Conservation (phyloP, 2,329 filamentous ascomycete species). For the Trichoderma guizhouense region DNA sequence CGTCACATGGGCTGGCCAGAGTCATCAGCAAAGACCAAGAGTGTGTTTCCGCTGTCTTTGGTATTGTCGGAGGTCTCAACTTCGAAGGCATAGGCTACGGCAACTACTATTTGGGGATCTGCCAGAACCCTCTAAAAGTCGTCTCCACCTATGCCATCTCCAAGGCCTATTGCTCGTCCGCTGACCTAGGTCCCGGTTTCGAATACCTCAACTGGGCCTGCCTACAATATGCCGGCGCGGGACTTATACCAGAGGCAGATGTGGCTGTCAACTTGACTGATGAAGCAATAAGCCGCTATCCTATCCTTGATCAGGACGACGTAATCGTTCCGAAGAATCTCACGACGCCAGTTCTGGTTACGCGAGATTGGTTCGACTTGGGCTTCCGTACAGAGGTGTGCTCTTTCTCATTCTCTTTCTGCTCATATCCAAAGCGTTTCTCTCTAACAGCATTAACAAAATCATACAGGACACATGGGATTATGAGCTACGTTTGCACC, state of each 20-base stretch:
- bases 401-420: background rate
- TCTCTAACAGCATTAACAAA: background rate
- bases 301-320: background rate
- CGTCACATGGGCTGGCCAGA: background rate
- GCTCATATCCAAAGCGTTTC: background rate
- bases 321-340: background rate
- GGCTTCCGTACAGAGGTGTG: constrained; percentile 1
- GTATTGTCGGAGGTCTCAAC: background rate
- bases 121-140: background rate
- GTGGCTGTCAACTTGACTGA: background rate
- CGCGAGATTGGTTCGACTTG: background rate
- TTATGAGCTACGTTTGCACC: background rate
- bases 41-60: background rate
- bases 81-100: constrained; percentile 6
- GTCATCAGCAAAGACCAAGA: background rate
- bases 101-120: background rate
- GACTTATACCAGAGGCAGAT: background rate
- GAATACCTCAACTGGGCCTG: background rate
- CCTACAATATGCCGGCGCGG: background rate
- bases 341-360: background rate
- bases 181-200: background rate
- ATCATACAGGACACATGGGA: background rate
- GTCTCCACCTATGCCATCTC: background rate
- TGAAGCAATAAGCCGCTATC: background rate
- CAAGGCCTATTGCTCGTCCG: background rate